A percentile compares a stretch with the other conserved stretches of the same genome.
phyloP scores from a whole-genome alignment of 2,329 filamentous ascomycete species.

The Tolypocladium capitatum region DNA sequence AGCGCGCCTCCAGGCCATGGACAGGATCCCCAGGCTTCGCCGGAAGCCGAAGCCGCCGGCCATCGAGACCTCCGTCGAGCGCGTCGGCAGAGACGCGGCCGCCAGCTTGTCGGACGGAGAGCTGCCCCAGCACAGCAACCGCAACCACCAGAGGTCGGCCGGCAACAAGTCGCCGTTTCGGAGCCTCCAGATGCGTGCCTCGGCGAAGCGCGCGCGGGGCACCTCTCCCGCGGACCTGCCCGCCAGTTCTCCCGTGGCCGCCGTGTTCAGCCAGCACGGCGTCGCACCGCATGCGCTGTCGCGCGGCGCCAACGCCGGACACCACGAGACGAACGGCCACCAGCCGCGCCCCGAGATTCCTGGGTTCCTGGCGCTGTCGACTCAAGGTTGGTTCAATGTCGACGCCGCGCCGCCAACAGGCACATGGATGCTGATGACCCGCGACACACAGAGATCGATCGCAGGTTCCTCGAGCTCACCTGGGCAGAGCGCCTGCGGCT shows the following conservation, averaged over 20 bases:
- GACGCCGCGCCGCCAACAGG: neutral
- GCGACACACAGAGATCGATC: constrained; percentile 27
- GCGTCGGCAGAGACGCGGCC: constrained; percentile 15
- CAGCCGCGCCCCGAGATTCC: constrained; percentile 18
- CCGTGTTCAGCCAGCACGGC: constrained; percentile 24
- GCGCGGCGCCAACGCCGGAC: constrained; percentile 10
- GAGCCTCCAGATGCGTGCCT: constrained; percentile 29
- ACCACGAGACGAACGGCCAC: constrained; percentile 1
- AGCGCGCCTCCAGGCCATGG: constrained; percentile 16
- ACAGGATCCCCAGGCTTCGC: constrained; percentile 28
- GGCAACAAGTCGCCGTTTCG: constrained; percentile 27
- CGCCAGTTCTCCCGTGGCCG: constrained; percentile 14
- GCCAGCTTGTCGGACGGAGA: constrained; percentile 15
- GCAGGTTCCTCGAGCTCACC: constrained; percentile 38
- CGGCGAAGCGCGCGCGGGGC: constrained; percentile 31
- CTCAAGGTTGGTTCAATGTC: constrained; percentile 17
- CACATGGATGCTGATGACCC: constrained; percentile 3
- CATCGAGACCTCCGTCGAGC: constrained; percentile 26
- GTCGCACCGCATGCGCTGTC: constrained; percentile 8
- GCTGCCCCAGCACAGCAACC: neutral
- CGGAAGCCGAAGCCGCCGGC: constrained; percentile 30
- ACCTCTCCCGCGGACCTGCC: constrained; percentile 24
- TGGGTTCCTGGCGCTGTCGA: constrained; percentile 23
- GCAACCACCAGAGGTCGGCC: constrained; percentile 4
- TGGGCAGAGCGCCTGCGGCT: constrained; percentile 40